Percentiles rank a stretch among this genome's conserved stretches.
These are phyloP conservation scores for Clonostachys rhizophaga DNA, from an alignment of 2,329 filamentous ascomycete genomes.

Conservation along the genomic window DNA sequence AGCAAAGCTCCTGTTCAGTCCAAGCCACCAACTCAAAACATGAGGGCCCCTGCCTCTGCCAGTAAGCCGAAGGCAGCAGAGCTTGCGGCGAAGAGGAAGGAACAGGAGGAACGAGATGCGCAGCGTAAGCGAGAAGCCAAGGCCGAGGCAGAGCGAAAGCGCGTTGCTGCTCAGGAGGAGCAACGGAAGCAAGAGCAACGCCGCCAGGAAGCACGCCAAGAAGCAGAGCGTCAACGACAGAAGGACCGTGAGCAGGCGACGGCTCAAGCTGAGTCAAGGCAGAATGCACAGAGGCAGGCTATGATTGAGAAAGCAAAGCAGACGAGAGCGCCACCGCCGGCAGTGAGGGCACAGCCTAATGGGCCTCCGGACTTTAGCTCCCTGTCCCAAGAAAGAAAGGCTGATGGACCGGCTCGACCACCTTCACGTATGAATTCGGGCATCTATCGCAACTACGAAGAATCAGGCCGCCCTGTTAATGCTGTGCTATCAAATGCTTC, in stretches of 20 bases:
- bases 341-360: conserved; percentile 48
- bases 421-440: conserved; percentile 56
- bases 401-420: conserved; percentile 32
- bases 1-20: conserved; percentile 63
- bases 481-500: conserved; percentile 49
- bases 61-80: conserved; percentile 68
- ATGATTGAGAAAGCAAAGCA: conserved; percentile 62
- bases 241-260: conserved; percentile 58
- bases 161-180: conserved; percentile 61
- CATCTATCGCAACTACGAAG: conserved; percentile 48
- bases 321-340: conserved; percentile 57
- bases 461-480: conserved; percentile 56
- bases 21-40: conserved; percentile 49
- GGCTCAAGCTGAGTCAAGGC: conserved; percentile 60
- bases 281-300: conserved; percentile 58
- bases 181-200: conserved; percentile 55
- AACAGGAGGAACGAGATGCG: conserved; percentile 76
- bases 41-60: conserved; percentile 57
- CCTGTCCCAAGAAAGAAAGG: conserved; percentile 18
- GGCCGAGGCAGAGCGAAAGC: conserved; percentile 73
- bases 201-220: conserved; percentile 56
- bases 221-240: conserved; percentile 57
- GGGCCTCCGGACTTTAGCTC: conserved; percentile 39
- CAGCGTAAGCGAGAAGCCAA: conserved; percentile 79
- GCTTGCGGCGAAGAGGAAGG: conserved; percentile 74